phyloP scores from a whole-genome alignment of 345 rosid genomes.

The Reutealis trisperma region DNA sequence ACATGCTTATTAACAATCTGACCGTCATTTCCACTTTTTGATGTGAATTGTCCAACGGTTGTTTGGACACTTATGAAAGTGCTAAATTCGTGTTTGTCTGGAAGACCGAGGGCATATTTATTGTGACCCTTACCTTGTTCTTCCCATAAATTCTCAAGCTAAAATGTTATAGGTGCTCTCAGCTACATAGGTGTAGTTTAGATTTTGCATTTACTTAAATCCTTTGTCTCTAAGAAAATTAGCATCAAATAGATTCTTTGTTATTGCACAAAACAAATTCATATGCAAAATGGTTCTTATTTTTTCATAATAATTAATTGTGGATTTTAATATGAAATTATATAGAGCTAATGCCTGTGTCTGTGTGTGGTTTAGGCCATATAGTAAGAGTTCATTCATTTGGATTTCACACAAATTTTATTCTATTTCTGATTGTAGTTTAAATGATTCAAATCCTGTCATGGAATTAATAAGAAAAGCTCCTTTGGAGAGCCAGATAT shows the following conservation, averaged over 20 bases:
- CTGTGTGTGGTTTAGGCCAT: not conserved
- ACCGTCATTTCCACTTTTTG: not conserved
- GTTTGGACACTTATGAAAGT: slow-evolving; percentile 1
- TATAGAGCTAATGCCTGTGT: no score
- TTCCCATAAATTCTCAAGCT: slow-evolving; percentile 1
- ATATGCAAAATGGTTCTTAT: not conserved
- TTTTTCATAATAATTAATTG: not conserved
- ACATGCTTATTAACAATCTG: not conserved
- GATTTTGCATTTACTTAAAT: no score
- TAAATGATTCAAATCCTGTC: not conserved
- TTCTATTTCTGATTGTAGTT: not conserved
- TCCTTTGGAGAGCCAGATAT: not conserved
- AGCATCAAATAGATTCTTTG: not conserved
- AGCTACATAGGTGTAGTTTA: not conserved
- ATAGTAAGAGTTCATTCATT: not conserved
- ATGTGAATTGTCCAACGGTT: not conserved
- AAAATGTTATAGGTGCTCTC: not conserved
- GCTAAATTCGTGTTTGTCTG: not conserved
- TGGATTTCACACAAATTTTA: not conserved
- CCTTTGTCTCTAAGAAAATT: not conserved
- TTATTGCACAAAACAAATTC: not conserved
- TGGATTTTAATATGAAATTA: not conserved
- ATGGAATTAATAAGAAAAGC: not conserved
- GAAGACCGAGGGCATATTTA: not conserved
- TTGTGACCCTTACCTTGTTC: not conserved